These are phyloP conservation scores for Dothideomycetidae sp. DNA, from an alignment of 2,329 filamentous ascomycete species.

Conservation along the genomic window DNA sequence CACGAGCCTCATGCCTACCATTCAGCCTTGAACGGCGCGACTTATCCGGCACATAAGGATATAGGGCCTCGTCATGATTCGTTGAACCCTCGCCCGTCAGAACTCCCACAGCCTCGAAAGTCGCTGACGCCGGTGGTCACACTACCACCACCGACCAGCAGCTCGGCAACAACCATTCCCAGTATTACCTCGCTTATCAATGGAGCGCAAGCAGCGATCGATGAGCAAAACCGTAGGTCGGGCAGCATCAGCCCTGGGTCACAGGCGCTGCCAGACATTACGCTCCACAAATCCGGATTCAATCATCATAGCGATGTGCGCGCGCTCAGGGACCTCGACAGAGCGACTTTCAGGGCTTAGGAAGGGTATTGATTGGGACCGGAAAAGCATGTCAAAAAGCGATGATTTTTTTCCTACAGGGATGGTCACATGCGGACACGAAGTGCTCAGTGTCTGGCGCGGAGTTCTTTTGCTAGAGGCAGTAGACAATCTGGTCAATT, in stretches of 20 bases:
- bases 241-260: conserved; percentile 19
- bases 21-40: conserved; percentile 1
- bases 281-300: conserved; percentile 25
- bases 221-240: conserved; percentile 12
- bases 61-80: conserved; percentile 5
- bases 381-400: neutral
- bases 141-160: conserved; percentile 9
- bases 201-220: conserved; percentile 16
- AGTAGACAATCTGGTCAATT: too few species aligned
- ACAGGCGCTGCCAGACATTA: conserved; percentile 22
- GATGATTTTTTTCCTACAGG: neutral
- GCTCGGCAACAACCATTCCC: conserved; percentile 32
- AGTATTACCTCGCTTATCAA: conserved; percentile 38
- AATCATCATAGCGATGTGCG: conserved; percentile 24
- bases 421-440: conserved; percentile 4
- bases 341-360: conserved; percentile 20
- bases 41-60: conserved; percentile 2
- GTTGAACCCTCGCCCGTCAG: conserved; percentile 2
- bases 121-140: conserved; percentile 10
- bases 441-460: conserved; percentile 5
- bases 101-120: conserved; percentile 6
- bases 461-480: neutral
- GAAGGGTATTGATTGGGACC: neutral
- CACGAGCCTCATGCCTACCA: conserved; percentile 3
- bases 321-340: conserved; percentile 24